Evolutionary conservation across 495 filamentous ascomycete species (phyloP), one percentile per base, ranked within the genome.

Genomic region (Neurospora terricola): DNA sequence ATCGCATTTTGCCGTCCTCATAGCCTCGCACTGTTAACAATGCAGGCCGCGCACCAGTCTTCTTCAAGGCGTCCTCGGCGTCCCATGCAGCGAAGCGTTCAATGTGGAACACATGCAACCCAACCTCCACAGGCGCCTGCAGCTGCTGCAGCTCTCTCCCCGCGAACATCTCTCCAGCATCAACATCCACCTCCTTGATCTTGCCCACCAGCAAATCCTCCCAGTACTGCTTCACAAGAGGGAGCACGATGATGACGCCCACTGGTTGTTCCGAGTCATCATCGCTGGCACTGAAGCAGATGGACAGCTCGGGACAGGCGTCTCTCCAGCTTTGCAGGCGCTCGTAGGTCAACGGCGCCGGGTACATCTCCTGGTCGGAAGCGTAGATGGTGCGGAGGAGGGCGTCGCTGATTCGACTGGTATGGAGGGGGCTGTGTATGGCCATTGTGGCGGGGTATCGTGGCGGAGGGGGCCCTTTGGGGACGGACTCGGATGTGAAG

Each of bases 111-210:
- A 82, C 75, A 71, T 82, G 80, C 75, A 82, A 39, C 11, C 80
- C 80, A 11, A 82, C 77, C 70, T 77, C 75, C 30, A 66, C 71
- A 84, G 68, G 48, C 38, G 9, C 40, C 36, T 68, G 36, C 38
- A 18, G n/a, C 30, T 70, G 16, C 42, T 21, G 27, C 45, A 48
- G 3, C n/a, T 9, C 39, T 12, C 6, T 69, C 59, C 12, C 40
- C 2, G 38, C 90, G 90, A 80, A 90, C 93, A 79, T 75, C 81
- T 89, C 18, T 86, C 85, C 71, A 83, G 91, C 30, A 81, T 93
- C 70, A 87, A 94, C 80, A 84, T 90, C 73, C 85, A 89, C 39
- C 91, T 94, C 89, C 83, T 92, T 70, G 87, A 93, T 74, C 86
- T 91, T 73, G 85, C 88, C 75, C 84, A 88, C 73, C 87, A 92